Evolutionary conservation across 2,329 filamentous ascomycete genomes (phyloP), one percentile per base, ranked within the genome.

Genomic region (Tolypocladium nubicola): DNA sequence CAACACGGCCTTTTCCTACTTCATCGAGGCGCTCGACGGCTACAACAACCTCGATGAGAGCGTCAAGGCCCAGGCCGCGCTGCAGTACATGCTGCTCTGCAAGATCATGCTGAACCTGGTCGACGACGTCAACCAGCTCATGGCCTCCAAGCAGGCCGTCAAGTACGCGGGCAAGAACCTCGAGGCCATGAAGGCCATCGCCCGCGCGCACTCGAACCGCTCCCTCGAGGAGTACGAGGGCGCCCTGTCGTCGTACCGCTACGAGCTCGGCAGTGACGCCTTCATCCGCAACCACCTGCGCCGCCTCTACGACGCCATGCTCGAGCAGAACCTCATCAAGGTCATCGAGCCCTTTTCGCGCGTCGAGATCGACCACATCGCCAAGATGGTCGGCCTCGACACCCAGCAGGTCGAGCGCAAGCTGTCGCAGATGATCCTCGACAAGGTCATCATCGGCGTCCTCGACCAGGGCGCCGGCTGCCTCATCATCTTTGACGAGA

Each of bases 51-150:
- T 96, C 72, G 94, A 99, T 64, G 91, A 96, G 70, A 78, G 86
- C 43, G 77, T 81, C 62, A 91, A 92, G 75, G 94, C 95, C n/a
- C 95, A 93, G n/a, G 90, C 93, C 14, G 91, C 94, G 13, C 80
- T 99, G 63, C 94, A 99, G 79, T 99, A 99, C 80, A 99, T 99
- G 94, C 84, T 99, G 56, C 86, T 99, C 40, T 97, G 94, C 85
- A 99, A 99, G 80, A 94, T 99, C 73, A 99, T 99, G 95, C 82
- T 99, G 65, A 99, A 99, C 76, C 81, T 95, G 45, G 90, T 86
- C 63, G 92, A 97, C 78, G 95, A 99, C 73, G 93, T 99, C 72
- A 96, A 93, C 76, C 85, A 88, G 69, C 84, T 99, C 64, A 90
- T 99, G 85, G 85, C 88, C 37, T 95, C 90, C 56, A 99, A 99